These are phyloP conservation scores for Ceratocystis cacaofunesta DNA, from an alignment of 2,329 filamentous ascomycete species.

Conservation along the genomic window DNA sequence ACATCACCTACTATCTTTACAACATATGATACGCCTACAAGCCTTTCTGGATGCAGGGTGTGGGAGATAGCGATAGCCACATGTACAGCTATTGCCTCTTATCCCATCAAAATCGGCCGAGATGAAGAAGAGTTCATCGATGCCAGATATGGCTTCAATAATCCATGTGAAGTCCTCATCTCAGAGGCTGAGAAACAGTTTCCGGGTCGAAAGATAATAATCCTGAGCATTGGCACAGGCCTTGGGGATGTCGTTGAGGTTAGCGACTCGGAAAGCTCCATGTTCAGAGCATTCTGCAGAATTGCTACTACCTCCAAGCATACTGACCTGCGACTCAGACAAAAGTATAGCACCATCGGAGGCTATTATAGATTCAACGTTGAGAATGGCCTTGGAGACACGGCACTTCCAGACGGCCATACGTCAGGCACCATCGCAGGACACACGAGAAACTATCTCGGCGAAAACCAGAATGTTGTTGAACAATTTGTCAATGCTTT, in stretches of 20 bases:
- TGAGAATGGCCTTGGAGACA: constrained; percentile 21
- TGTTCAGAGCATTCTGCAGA: neutral
- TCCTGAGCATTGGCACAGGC: constrained; percentile 23
- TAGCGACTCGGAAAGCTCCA: constrained; percentile 7
- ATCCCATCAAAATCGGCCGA: constrained; percentile 21
- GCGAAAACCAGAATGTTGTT: too few species aligned
- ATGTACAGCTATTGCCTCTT: constrained; percentile 22
- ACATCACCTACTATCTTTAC: constrained; percentile 20
- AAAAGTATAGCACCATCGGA: constrained; percentile 17
- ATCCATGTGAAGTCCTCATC: constrained; percentile 23
- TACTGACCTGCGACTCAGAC: constrained; percentile 7
- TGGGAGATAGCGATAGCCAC: constrained; percentile 23
- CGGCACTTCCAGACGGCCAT: constrained; percentile 21
- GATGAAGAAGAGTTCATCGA: constrained; percentile 23
- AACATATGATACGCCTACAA: constrained; percentile 21
- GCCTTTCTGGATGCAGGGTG: constrained; percentile 20
- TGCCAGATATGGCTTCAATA: constrained; percentile 23
- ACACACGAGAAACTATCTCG: constrained; percentile 19
- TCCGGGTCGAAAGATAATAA: constrained; percentile 15
- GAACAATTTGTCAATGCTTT: neutral
- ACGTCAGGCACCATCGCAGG: constrained; percentile 19
- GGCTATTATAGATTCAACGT: constrained; percentile 23
- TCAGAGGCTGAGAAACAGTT: constrained; percentile 21
- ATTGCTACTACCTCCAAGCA: neutral
- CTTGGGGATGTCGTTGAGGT: constrained; percentile 19